Conservation (phyloP, 169 alveolate species). For the Besnoitia besnoiti region DNA sequence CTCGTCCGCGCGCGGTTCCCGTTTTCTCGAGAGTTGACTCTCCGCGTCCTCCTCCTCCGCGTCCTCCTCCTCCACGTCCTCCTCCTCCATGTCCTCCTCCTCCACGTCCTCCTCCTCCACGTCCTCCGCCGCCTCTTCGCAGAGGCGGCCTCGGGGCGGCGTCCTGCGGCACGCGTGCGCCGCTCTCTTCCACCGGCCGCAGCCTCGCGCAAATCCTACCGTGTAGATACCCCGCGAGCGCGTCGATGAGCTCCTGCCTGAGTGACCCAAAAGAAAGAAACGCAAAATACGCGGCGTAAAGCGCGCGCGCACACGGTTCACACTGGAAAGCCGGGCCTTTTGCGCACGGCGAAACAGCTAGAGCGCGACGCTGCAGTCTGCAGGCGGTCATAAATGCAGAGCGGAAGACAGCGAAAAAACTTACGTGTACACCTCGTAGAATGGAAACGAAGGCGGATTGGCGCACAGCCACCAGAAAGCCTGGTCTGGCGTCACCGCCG, state of each 20-base stretch:
- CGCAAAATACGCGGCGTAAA: not conserved
- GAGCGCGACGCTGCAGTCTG: too few species aligned
- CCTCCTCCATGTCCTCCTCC: not conserved
- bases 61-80: not conserved
- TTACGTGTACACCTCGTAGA: constrained; percentile 39
- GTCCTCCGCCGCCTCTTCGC: too few species aligned
- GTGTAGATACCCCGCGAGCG: not conserved
- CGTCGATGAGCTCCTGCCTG: not conserved
- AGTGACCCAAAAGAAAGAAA: not conserved
- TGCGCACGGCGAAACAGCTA: too few species aligned
- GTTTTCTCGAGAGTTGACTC: not conserved
- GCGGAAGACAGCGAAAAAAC: not conserved
- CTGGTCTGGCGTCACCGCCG: not conserved
- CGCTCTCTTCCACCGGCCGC: not conserved
- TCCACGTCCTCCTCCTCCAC: not conserved
- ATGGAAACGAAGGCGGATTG: constrained; percentile 20
- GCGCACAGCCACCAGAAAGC: constrained; percentile 27
- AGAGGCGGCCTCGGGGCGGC: too few species aligned
- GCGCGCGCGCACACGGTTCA: too few species aligned
- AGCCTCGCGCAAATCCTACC: not conserved
- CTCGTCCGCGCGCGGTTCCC: not conserved
- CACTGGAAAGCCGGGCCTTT: too few species aligned
- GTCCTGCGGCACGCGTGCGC: too few species aligned
- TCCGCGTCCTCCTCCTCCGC: not conserved
- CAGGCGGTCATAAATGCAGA: not conserved